Evolutionary conservation across 345 rosid species (phyloP).

Genomic region (Viola odorata): DNA sequence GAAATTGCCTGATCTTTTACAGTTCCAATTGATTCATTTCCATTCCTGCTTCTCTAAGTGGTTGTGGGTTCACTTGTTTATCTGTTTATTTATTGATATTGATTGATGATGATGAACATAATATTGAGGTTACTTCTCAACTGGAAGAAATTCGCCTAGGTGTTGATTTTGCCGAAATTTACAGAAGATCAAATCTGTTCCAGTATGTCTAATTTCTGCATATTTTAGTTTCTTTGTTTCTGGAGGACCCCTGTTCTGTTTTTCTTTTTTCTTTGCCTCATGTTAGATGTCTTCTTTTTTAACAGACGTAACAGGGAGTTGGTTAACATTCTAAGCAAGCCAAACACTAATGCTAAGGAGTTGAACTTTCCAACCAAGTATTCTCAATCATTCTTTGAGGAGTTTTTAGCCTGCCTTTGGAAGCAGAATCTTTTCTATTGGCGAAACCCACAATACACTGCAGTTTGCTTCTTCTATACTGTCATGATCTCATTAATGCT

Average conservation of each 20-base stretch:
- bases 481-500: constrained; percentile 87
- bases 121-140: constrained; percentile 73
- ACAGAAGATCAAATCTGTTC: constrained; percentile 60
- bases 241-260: background rate
- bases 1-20: too few species aligned
- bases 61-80: too few species aligned
- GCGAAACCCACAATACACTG: constrained; percentile 95
- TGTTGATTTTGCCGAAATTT: constrained; percentile 84
- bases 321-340: constrained; percentile 72
- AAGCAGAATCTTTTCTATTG: constrained; percentile 95
- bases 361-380: constrained; percentile 77
- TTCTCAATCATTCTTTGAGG: constrained; percentile 63
- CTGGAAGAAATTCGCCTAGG: constrained; percentile 72
- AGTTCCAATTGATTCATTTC: too few species aligned
- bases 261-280: constrained; percentile 11
- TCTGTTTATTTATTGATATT: too few species aligned
- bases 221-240: constrained; percentile 1
- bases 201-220: constrained; percentile 42
- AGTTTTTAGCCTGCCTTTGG: constrained; percentile 90
- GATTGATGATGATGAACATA: too few species aligned
- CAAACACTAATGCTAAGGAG: constrained; percentile 54
- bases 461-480: constrained; percentile 95
- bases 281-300: constrained; percentile 10
- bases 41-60: too few species aligned
- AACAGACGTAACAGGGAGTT: constrained; percentile 65